Conservation (phyloP, 2,329 filamentous ascomycete genomes). For the Cladosporium sphaerospermum region DNA sequence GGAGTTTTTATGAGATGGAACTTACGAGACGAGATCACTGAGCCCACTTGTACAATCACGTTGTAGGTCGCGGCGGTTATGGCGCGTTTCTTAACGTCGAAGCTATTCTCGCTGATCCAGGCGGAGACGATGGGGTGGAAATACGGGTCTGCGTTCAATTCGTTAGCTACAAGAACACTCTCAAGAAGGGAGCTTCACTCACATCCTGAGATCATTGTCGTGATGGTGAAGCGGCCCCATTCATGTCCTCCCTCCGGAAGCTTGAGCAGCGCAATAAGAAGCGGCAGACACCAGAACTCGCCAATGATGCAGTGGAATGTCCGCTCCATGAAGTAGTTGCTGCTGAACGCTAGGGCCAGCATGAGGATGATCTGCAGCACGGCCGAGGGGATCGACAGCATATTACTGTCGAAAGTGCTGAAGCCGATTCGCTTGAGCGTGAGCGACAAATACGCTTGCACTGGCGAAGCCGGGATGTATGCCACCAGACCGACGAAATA, state of each 20-base stretch:
- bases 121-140: slow-evolving; percentile 55
- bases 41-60: slow-evolving; percentile 14
- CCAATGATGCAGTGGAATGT: slow-evolving; percentile 43
- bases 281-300: slow-evolving; percentile 37
- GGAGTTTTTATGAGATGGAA: neutral
- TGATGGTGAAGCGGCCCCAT: slow-evolving; percentile 35
- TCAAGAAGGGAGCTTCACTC: slow-evolving; percentile 28
- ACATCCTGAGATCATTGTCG: slow-evolving; percentile 31
- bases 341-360: slow-evolving; percentile 46
- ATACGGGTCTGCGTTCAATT: slow-evolving; percentile 36
- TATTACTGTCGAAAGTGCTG: slow-evolving; percentile 37
- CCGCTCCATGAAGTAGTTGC: slow-evolving; percentile 46
- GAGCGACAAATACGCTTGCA: slow-evolving; percentile 25
- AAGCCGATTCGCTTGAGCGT: slow-evolving; percentile 14
- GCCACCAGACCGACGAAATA: slow-evolving; percentile 18
- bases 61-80: slow-evolving; percentile 37
- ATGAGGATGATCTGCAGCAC: slow-evolving; percentile 46
- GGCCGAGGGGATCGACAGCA: slow-evolving; percentile 36
- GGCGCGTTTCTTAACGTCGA: slow-evolving; percentile 52
- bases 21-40: slow-evolving; percentile 8
- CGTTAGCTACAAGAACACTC: slow-evolving; percentile 27
- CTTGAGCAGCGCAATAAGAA: slow-evolving; percentile 33
- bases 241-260: slow-evolving; percentile 30
- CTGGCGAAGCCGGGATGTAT: slow-evolving; percentile 33
- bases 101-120: slow-evolving; percentile 57